These are phyloP conservation scores for Chlamydomonas sp. DNA, from an alignment of 139 green algal species.

Conservation along the genomic window DNA sequence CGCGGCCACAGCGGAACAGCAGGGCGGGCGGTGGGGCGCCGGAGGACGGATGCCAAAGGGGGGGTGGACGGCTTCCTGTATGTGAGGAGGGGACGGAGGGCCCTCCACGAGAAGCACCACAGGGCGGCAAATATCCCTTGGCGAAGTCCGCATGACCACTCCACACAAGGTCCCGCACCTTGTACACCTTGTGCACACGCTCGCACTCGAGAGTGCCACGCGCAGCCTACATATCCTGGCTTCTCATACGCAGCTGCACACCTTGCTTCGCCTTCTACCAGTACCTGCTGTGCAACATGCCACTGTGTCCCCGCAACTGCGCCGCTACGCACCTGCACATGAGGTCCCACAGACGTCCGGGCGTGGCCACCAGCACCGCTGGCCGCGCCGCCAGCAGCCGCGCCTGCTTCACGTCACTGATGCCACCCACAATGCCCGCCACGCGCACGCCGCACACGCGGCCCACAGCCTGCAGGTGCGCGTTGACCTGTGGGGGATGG, in stretches of 20 bases:
- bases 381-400: conserved; percentile 78
- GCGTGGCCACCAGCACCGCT: conserved; percentile 92
- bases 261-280: background rate
- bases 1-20: too few species aligned
- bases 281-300: too few species aligned
- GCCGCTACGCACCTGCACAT: conserved; percentile 67
- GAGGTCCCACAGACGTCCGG: conserved; percentile 95
- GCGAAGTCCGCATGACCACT: too few species aligned
- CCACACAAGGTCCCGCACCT: too few species aligned
- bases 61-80: background rate
- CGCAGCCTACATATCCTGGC: too few species aligned
- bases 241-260: too few species aligned
- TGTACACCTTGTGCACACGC: too few species aligned
- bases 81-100: background rate
- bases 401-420: conserved; percentile 85
- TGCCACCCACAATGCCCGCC: conserved; percentile 91
- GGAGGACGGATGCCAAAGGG: background rate
- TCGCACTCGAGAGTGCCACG: too few species aligned
- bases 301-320: too few species aligned
- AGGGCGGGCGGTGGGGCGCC: background rate
- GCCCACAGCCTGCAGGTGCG: conserved; percentile 74
- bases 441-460: conserved; percentile 73
- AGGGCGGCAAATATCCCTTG: too few species aligned
- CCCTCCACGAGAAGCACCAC: background rate
- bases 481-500: conserved; percentile 63